Conservation (phyloP, 495 filamentous ascomycete species). For the Parachaetomium inaequale region DNA sequence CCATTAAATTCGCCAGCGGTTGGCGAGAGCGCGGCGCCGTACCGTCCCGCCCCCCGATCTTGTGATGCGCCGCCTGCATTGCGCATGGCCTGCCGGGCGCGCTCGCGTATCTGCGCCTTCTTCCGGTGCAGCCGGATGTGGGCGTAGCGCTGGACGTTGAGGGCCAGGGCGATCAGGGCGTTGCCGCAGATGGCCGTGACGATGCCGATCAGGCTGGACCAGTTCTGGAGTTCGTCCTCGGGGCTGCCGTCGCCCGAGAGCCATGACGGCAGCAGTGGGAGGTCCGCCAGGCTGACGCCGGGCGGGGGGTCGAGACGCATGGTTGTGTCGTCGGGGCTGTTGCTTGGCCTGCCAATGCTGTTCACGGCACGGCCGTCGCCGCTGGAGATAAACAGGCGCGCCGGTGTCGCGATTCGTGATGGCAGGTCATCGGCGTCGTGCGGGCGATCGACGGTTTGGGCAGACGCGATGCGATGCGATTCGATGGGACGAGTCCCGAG, state of each 20-base stretch:
- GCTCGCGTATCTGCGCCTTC: conserved; percentile 41
- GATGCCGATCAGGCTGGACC: conserved; percentile 94
- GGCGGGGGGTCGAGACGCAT: conserved; percentile 19
- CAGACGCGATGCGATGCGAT: not conserved
- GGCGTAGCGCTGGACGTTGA: conserved; percentile 95
- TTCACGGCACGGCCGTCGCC: conserved; percentile 9
- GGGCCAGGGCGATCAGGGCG: conserved; percentile 86
- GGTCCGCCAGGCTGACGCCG: not conserved
- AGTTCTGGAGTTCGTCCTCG: conserved; percentile 57
- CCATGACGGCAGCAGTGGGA: conserved; percentile 3
- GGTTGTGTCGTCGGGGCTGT: not conserved
- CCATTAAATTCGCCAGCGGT: conserved; percentile 12
- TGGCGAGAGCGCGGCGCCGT: conserved; percentile 22
- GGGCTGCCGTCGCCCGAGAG: conserved; percentile 27
- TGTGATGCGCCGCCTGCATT: conserved; percentile 11
- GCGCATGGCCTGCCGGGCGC: conserved; percentile 47
- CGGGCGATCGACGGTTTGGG: not conserved
- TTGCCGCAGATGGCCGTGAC: conserved; percentile 87
- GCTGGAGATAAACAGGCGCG: conserved; percentile 4
- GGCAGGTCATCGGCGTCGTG: conserved; percentile 10
- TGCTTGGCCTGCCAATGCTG: not conserved
- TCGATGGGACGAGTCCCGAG: not conserved
- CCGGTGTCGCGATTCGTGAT: conserved; percentile 8
- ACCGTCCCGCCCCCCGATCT: conserved; percentile 27
- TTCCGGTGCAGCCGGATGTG: conserved; percentile 68